phyloP scores from a whole-genome alignment of 1,284 basidiomycete species.

The Cryptococcus maquisensis region DNA sequence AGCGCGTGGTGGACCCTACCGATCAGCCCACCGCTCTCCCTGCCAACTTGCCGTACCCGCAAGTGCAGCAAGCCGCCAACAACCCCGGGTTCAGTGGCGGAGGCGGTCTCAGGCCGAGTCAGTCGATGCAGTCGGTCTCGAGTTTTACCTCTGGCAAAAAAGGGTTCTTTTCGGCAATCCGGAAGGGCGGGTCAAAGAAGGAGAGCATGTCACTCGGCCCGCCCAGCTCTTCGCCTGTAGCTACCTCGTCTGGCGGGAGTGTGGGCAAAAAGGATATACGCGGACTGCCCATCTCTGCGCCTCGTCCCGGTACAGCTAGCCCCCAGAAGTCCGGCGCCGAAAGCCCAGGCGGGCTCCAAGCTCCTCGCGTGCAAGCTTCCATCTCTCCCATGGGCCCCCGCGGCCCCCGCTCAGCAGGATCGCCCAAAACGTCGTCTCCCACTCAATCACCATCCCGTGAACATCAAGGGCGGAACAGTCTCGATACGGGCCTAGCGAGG shows the following conservation, averaged over 20 bases:
- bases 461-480: slow-evolving; percentile 22
- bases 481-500: slow-evolving; percentile 25
- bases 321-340: slow-evolving; percentile 4
- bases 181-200: slow-evolving; percentile 29
- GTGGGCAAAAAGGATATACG: slow-evolving; percentile 32
- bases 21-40: slow-evolving; percentile 51
- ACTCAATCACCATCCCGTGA: slow-evolving; percentile 22
- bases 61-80: slow-evolving; percentile 46
- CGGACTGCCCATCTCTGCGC: slow-evolving; percentile 33
- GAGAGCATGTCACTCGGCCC: slow-evolving; percentile 27
- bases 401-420: slow-evolving; percentile 21
- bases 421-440: slow-evolving; percentile 24
- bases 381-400: slow-evolving; percentile 32
- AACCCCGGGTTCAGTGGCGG: slow-evolving; percentile 4
- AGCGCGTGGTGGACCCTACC: slow-evolving; percentile 35
- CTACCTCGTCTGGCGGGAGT: not conserved
- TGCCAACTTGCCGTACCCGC: slow-evolving; percentile 67
- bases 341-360: slow-evolving; percentile 1
- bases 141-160: slow-evolving; percentile 19
- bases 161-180: slow-evolving; percentile 35
- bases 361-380: slow-evolving; percentile 12
- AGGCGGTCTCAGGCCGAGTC: slow-evolving; percentile 15
- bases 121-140: slow-evolving; percentile 14
- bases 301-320: slow-evolving; percentile 6
- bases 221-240: slow-evolving; percentile 4